Evolutionary conservation across 192 early-diverging fungal species (phyloP).

Genomic region (Endogone sp.): DNA sequence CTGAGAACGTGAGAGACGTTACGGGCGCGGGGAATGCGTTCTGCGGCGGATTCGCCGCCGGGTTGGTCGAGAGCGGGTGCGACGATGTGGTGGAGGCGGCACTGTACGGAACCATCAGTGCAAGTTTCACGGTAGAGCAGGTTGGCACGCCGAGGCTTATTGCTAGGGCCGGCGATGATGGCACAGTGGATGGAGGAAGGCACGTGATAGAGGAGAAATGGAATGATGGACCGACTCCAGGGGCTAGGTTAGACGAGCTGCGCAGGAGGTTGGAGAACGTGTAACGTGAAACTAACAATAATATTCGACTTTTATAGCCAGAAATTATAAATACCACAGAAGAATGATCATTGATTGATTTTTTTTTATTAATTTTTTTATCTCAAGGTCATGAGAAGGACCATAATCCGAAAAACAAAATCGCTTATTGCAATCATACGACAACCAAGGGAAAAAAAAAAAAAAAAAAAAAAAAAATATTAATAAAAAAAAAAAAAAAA

Average conservation of each 20-base stretch:
- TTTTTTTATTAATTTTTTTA: too few species aligned
- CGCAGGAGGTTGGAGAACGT: neutral
- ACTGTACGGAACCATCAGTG: slow-evolving; percentile 32
- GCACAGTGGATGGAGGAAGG: neutral
- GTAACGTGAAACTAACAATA: too few species aligned
- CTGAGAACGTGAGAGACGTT: slow-evolving; percentile 23
- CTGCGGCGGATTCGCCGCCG: slow-evolving; percentile 37
- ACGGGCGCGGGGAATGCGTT: slow-evolving; percentile 44
- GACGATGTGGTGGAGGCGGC: slow-evolving; percentile 26
- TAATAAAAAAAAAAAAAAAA: too few species aligned
- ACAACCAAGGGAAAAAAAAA: too few species aligned
- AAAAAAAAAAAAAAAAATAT: too few species aligned
- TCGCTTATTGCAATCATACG: too few species aligned
- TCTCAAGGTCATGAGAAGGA: too few species aligned
- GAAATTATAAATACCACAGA: too few species aligned
- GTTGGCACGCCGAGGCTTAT: slow-evolving; percentile 27
- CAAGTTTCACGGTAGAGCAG: slow-evolving; percentile 38
- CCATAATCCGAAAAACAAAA: too few species aligned
- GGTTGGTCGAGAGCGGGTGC: slow-evolving; percentile 22
- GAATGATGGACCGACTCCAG: neutral
- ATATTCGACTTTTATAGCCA: too few species aligned
- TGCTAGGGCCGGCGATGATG: slow-evolving; percentile 1
- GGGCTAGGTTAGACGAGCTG: neutral
- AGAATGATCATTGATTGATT: too few species aligned
- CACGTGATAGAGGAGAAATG: neutral